A percentile compares a stretch with the other conserved stretches of the same genome.
phyloP scores from a whole-genome alignment of 1,284 basidiomycete species.

The Fomitopsis pinicola region DNA sequence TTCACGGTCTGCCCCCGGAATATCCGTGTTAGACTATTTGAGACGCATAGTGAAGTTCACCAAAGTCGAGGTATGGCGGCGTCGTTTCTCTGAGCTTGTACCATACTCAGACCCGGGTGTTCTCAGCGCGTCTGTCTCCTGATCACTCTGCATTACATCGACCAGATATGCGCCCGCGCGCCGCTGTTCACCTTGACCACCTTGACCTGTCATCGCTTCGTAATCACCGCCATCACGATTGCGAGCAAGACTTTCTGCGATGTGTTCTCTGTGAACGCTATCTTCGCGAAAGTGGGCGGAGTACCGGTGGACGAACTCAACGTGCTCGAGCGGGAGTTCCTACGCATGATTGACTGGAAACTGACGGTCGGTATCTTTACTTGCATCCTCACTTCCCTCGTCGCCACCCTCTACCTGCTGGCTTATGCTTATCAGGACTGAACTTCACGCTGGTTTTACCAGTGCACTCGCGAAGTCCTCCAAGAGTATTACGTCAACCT shows the following conservation, averaged over 20 bases:
- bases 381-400: slow-evolving; percentile 10
- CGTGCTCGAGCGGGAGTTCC: slow-evolving; percentile 88
- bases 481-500: slow-evolving; percentile 85
- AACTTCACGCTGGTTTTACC: slow-evolving; percentile 9
- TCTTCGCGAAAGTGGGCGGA: slow-evolving; percentile 93
- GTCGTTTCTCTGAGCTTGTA: neutral
- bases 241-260: slow-evolving; percentile 91
- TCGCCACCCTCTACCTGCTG: neutral
- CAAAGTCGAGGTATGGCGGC: slow-evolving; percentile 75
- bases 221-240: slow-evolving; percentile 85
- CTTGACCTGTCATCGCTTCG: slow-evolving; percentile 92
- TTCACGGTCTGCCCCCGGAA: slow-evolving; percentile 82
- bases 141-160: slow-evolving; percentile 90
- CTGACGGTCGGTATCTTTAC: slow-evolving; percentile 70
- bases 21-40: slow-evolving; percentile 86
- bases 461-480: slow-evolving; percentile 78
- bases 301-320: slow-evolving; percentile 89
- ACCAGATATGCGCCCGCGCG: slow-evolving; percentile 84
- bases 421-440: slow-evolving; percentile 6
- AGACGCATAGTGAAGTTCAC: slow-evolving; percentile 89
- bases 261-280: slow-evolving; percentile 86
- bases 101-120: neutral
- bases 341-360: slow-evolving; percentile 87
- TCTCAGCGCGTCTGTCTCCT: slow-evolving; percentile 82
- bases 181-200: slow-evolving; percentile 89